Base-by-base conservation (phyloP, 2,329 filamentous ascomycete species). In the Sclerotinia trifoliorum region DNA sequence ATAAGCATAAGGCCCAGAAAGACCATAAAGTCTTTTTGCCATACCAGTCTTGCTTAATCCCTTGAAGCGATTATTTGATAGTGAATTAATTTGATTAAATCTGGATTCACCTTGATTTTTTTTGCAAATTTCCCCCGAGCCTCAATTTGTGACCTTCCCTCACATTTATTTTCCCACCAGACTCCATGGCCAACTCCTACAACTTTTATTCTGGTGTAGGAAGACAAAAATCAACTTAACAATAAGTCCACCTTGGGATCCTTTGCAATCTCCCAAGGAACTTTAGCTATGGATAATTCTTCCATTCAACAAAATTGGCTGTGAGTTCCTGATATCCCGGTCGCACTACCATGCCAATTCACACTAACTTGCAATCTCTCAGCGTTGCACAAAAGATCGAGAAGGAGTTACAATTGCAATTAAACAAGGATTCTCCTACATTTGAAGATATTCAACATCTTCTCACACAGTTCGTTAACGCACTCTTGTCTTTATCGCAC, bases 171-270 rank as follows among this genome's bases (percentile, higher is more conserved):
- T 66, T 52, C 65, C 65, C 46, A 51, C 48, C 49, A n/a, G 65
- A 67, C 46, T 62, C 65, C 52, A 67, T 67, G 65, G 65, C 58
- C 57, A 52, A 67, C 57, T 67, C 56, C n/a, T 51, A 65, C 60
- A 56, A 67, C 51, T 56, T 48, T 62, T 42, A 48, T 49, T 65
- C 55, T 65, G 52, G 66, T 42, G 42, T 17, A 63, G 60, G 55
- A 65, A 51, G 66, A 62, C 65, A 51, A 67, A 32, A 46, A 48
- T 54, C 35, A 78, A 85, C 85, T 80, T 88, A 85, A 86, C 84
- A 81, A 81, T 78, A 80, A 78, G 79, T 80, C 78, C 81, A 82
- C 82, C 81, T 82, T 82, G 81, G 82, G 80, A 80, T 82, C 79
- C 51, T 67, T 13, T 63, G 54, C 15, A 55, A 52, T 52, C 49